A percentile compares a stretch with the other conserved stretches of the same genome.
These are phyloP conservation scores for Hordeum pubiflorum DNA, from an alignment of 202 grass and related monocot genomes.

Conservation along the genomic window DNA sequence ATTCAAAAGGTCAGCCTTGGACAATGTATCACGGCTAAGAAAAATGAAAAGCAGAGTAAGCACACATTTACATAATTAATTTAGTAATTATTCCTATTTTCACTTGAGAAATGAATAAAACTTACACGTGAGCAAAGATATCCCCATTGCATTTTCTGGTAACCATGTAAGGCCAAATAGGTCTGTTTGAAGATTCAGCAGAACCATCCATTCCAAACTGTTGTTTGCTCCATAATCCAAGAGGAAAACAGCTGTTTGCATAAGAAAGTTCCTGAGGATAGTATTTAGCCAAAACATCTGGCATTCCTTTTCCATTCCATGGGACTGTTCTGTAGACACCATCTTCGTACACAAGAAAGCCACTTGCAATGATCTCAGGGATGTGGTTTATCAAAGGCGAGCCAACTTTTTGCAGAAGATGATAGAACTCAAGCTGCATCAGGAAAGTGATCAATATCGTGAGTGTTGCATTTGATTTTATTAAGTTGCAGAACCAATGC, in stretches of 20 bases:
- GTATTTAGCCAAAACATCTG: constrained; percentile 53
- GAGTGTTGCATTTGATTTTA: constrained; percentile 7
- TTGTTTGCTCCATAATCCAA: constrained; percentile 89
- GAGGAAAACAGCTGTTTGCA: constrained; percentile 48
- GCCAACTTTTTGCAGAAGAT: constrained; percentile 50
- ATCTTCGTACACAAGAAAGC: constrained; percentile 67
- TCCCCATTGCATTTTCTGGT: constrained; percentile 86
- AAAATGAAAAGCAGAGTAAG: constrained; percentile 4
- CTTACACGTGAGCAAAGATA: constrained; percentile 90
- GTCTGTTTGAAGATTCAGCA: constrained; percentile 33
- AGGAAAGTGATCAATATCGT: constrained; percentile 20
- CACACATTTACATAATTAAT: constrained; percentile 13
- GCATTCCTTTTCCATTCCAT: constrained; percentile 85
- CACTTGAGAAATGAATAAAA: constrained; percentile 6
- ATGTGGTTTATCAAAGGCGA: constrained; percentile 76
- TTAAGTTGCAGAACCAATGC: constrained; percentile 5
- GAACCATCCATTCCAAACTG: constrained; percentile 37
- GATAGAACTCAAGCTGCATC: constrained; percentile 83
- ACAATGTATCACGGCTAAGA: constrained; percentile 69
- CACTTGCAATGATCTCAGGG: constrained; percentile 80
- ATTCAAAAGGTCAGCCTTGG: constrained; percentile 57
- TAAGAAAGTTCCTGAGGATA: constrained; percentile 34
- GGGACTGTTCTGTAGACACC: constrained; percentile 50
- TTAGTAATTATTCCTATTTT: background rate
- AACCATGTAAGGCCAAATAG: constrained; percentile 88